Base-by-base conservation (phyloP, 2,329 filamentous ascomycete genomes). In the Lachnellula subtilissima region DNA sequence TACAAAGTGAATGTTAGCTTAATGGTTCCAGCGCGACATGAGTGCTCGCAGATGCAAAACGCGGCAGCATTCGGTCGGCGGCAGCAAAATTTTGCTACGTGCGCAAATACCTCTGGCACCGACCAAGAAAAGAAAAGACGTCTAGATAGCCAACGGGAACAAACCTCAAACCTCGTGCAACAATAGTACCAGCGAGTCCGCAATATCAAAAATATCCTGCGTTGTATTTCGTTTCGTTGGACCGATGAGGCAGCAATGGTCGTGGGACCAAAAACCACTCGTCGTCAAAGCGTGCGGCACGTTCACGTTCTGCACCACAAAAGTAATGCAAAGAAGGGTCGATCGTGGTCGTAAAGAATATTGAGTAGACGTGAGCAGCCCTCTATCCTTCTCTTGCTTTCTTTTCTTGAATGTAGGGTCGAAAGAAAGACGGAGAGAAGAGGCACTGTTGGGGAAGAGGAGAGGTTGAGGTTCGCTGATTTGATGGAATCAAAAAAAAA, bases 281-380 rank as follows among this genome's bases (percentile, higher is more conserved):
- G 57, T 57, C 48, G 52, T 52, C 37, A 54, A 59, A 53, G 50
- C 50, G 25, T 53, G 59, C 55, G 59, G 62, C 62, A 64, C 62
- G 57, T 57, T 58, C 62, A 64, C 62, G 57, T 57, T 58, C 50
- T 40, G 48, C 23, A 43, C 35, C 52, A 57, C 52, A 43, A 42
- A 25, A 53, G 50, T 9, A 48, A 42, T 54, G 50, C 17, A 12
- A 37, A 28, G 47, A 46, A 43, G 37, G 43, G 14, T 15, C 19
- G 48, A 46, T n/a, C 22, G 52, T 25, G 39, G 50, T 54, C 37
- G 45, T 17, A 59, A 45, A 50, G 42, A 43, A 40, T 35, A 51
- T 42, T n/a, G 40, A 50, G 55, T 53, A 35, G 51, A 53, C 35
- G 42, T 14, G 42, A 35, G 19, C 51, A 53, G 42, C 14, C 28